phyloP scores from a whole-genome alignment of 2,329 filamentous ascomycete species.

The Lecanicillium sp. region DNA sequence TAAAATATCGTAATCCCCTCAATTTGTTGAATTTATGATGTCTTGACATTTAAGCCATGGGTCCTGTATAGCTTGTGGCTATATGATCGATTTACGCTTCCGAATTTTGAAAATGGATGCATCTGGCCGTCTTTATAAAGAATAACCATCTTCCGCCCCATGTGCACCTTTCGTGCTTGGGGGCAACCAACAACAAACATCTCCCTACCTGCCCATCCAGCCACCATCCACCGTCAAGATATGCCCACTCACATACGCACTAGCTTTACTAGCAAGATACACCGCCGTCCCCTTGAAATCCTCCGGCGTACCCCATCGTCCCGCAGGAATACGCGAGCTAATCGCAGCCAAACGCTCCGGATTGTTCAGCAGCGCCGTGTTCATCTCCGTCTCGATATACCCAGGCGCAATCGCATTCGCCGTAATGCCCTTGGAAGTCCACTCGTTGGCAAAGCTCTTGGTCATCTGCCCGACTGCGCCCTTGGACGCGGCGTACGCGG shows the following conservation, averaged over 20 bases:
- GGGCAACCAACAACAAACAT: no score
- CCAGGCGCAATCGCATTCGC: conserved; percentile 88
- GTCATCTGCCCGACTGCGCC: conserved; percentile 79
- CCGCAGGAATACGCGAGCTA: conserved; percentile 71
- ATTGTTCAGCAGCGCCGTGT: conserved; percentile 70
- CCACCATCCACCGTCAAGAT: conserved; percentile 79
- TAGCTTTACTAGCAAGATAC: conserved; percentile 68
- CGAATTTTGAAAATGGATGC: no score
- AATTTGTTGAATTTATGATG: no score
- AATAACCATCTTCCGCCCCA: no score
- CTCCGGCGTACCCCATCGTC: conserved; percentile 72
- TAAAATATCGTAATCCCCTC: no score
- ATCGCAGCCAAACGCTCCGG: conserved; percentile 63
- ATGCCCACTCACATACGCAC: conserved; percentile 75
- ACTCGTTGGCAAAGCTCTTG: conserved; percentile 80
- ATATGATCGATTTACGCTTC: no score
- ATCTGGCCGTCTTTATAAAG: no score
- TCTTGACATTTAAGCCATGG: no score
- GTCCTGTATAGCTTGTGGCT: no score
- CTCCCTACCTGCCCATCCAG: conserved; percentile 89
- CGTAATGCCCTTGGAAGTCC: conserved; percentile 68
- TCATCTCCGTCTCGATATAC: conserved; percentile 94
- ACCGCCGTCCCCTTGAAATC: conserved; percentile 82
- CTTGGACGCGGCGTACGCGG: conserved; percentile 80
- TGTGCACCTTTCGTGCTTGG: no score